Base-by-base conservation (phyloP, 345 rosid species). In the Salix purpurea region DNA sequence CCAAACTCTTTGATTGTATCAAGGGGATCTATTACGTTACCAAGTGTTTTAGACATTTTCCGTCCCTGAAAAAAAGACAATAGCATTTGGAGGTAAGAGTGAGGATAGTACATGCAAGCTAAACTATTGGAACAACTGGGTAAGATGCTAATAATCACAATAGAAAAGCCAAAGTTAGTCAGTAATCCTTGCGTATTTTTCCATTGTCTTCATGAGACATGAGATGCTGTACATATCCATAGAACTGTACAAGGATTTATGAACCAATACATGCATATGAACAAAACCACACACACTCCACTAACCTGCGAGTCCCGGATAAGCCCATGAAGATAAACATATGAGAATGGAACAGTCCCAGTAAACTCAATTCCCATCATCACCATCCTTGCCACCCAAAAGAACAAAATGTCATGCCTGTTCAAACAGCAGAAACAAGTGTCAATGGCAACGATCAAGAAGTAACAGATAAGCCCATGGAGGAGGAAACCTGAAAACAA, bases 291-390 rank as follows among this genome's bases (percentile, higher is more conserved):
- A 21, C 65, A 71, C 13, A 68, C 82, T 73, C 65, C 30, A 83
- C 89, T 91, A 73, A 95, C 99, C 77, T 95, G 87, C 60, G 97
- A 88, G 76, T 95, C 99, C 67, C 96, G 90, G 73, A 95, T 95
- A 74, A 95, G 94, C 67, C 99, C 99, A 75, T 95, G 99, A 75
- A 95, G 97, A 83, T 91, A 93, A 75, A 95, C 89, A 86, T 89
- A 85, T 58, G 91, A 86, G 85, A 95, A 95, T 66, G 99, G 99
- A 81, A 90, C 96, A 23, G 85, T 91, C 78, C 99, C 97, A 40
- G 99, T 95, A 82, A 95, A 90, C 85, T 95, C 97, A 76, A 95
- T 87, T 81, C 99, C 99, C 99, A 95, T 95, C 97, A 95, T 95
- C 72, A 93, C 87, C 99, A 95, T 95, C 85, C 99, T 93, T 82